phyloP scores from a whole-genome alignment of 2,329 filamentous ascomycete species.

The Microdochium bolleyi region DNA sequence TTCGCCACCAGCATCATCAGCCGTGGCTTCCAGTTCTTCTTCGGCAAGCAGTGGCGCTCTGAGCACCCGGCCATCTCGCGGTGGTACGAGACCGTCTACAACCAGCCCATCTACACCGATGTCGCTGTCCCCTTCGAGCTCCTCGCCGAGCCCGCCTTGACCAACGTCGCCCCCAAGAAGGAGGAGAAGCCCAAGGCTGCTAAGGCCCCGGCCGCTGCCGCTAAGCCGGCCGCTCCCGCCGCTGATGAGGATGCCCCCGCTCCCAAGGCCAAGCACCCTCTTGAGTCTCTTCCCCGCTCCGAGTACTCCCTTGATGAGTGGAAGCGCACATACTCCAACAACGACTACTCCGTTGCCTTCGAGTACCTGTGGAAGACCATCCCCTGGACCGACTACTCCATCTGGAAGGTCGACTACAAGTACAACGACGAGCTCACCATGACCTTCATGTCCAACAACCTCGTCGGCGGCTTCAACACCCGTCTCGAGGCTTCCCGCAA shows the following conservation, averaged over 20 bases:
- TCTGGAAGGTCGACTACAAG: constrained; percentile 96
- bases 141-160: constrained; percentile 72
- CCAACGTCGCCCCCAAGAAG: constrained; percentile 69
- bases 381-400: constrained; percentile 89
- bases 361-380: constrained; percentile 98
- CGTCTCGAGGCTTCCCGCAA: constrained; percentile 97
- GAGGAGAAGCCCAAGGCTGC: constrained; percentile 57
- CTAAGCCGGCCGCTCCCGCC: constrained; percentile 32
- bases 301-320: constrained; percentile 86
- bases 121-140: constrained; percentile 69
- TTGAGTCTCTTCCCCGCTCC: constrained; percentile 74
- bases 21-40: constrained; percentile 90
- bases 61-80: constrained; percentile 79
- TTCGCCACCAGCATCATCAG: constrained; percentile 72
- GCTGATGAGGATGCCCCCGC: constrained; percentile 49
- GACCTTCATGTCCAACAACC: constrained; percentile 98
- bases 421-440: constrained; percentile 97
- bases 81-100: constrained; percentile 92
- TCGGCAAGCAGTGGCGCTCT: constrained; percentile 81
- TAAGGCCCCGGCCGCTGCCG: constrained; percentile 42
- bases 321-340: constrained; percentile 99
- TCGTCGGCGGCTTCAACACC: constrained; percentile 95
- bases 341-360: constrained; percentile 75
- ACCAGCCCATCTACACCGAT: constrained; percentile 83
- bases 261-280: constrained; percentile 94